These are phyloP conservation scores for Macrotyloma uniflorum DNA, from an alignment of 306 rosid species.

Conservation along the genomic window DNA sequence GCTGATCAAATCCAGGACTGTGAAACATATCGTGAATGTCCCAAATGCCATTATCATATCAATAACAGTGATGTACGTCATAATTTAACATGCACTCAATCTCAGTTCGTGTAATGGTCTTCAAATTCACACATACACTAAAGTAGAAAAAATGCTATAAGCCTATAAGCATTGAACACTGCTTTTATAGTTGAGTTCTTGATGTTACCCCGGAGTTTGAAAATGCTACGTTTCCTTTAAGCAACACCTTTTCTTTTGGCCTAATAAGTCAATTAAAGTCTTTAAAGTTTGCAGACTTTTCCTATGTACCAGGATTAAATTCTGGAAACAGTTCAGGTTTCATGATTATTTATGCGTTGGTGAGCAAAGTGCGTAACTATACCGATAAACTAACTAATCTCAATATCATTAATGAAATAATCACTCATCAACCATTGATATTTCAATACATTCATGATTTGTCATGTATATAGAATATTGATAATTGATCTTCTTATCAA, in stretches of 20 bases:
- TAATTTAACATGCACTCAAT: conserved; percentile 19
- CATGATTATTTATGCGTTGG: background rate
- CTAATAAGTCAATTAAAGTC: background rate
- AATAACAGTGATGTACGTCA: conserved; percentile 73
- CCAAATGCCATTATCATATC: conserved; percentile 61
- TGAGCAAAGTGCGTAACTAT: background rate
- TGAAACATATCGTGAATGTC: conserved; percentile 73
- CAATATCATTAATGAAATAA: background rate
- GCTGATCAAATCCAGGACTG: conserved; percentile 59
- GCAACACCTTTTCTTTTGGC: background rate
- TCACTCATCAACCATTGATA: background rate
- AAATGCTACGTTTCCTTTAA: conserved; percentile 7
- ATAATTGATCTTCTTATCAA: background rate
- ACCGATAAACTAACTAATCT: background rate
- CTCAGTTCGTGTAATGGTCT: background rate
- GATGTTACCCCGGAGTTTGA: background rate
- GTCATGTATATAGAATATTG: background rate
- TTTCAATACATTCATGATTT: background rate
- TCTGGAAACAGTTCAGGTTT: background rate
- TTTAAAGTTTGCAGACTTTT: background rate
- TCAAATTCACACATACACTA: conserved; percentile 9
- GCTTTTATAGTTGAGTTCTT: conserved; percentile 11
- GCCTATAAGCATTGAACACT: background rate
- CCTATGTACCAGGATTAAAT: background rate
- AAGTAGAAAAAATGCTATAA: background rate